A percentile compares a stretch with the other conserved stretches of the same genome.
These are phyloP conservation scores for Naematelia encephala DNA, from an alignment of 768 basidiomycete genomes.

Conservation along the genomic window DNA sequence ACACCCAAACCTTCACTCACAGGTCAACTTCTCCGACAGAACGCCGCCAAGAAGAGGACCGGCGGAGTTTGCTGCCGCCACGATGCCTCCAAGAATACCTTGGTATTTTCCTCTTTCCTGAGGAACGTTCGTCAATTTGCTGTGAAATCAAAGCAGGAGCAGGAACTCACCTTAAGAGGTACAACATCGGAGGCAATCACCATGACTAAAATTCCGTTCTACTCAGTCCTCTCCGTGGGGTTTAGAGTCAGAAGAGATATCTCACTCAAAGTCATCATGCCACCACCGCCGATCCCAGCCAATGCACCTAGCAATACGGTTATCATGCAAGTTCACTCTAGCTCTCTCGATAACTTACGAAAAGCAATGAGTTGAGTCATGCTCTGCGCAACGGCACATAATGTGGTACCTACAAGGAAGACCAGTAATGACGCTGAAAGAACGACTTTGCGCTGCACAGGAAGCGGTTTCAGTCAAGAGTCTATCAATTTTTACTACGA, in stretches of 20 bases:
- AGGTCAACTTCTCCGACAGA: constrained; percentile 15
- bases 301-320: no score
- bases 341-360: no score
- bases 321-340: no score
- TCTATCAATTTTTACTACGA: constrained; percentile 51
- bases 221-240: background rate
- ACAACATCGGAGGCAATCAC: constrained; percentile 7
- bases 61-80: constrained; percentile 62
- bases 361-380: constrained; percentile 69
- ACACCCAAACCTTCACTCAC: constrained; percentile 20
- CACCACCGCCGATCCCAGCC: constrained; percentile 69
- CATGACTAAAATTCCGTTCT: no score
- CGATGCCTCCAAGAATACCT: constrained; percentile 63
- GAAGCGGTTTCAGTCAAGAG: constrained; percentile 25
- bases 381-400: constrained; percentile 57
- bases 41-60: constrained; percentile 67
- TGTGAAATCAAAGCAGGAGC: no score
- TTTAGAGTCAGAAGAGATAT: constrained; percentile 54
- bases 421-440: constrained; percentile 61
- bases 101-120: constrained; percentile 4
- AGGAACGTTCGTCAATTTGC: no score
- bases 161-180: no score
- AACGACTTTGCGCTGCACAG: constrained; percentile 40
- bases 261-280: constrained; percentile 65
- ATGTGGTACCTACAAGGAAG: constrained; percentile 65